These are phyloP conservation scores for Wickerhamomyces pijperi DNA, from an alignment of 805 yeast species.

Conservation along the genomic window DNA sequence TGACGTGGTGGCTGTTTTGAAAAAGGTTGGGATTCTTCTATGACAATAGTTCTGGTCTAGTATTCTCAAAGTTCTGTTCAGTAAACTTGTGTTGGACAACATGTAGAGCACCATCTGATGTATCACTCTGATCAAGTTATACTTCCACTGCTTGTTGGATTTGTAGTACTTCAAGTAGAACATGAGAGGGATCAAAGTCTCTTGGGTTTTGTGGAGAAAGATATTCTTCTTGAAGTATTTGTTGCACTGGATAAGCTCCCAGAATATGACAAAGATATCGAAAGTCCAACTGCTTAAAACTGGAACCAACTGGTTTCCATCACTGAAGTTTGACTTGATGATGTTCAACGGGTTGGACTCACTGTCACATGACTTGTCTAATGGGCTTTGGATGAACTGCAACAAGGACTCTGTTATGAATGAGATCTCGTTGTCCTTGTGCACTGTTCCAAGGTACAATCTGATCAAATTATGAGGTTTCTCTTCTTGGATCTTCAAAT, in stretches of 20 bases:
- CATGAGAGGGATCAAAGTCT: slow-evolving; percentile 40
- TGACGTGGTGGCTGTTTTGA: slow-evolving; percentile 31
- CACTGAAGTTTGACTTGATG: slow-evolving; percentile 11
- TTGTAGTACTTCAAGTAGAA: slow-evolving; percentile 46
- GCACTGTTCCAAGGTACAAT: slow-evolving; percentile 38
- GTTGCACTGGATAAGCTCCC: slow-evolving; percentile 76
- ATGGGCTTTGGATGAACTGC: slow-evolving; percentile 34
- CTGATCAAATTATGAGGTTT: slow-evolving; percentile 38
- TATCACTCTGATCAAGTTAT: slow-evolving; percentile 34
- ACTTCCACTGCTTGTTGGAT: slow-evolving; percentile 25
- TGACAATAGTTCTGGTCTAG: slow-evolving; percentile 31
- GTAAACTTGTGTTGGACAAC: slow-evolving; percentile 27
- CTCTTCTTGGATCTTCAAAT: slow-evolving; percentile 20
- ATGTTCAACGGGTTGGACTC: slow-evolving; percentile 26
- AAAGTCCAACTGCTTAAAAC: slow-evolving; percentile 36
- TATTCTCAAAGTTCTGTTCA: slow-evolving; percentile 32
- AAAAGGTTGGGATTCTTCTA: slow-evolving; percentile 40
- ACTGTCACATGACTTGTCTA: slow-evolving; percentile 25
- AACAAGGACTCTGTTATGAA: slow-evolving; percentile 38
- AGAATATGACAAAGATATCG: slow-evolving; percentile 51
- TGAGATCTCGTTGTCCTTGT: slow-evolving; percentile 42
- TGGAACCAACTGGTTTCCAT: slow-evolving; percentile 22
- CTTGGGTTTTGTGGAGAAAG: slow-evolving; percentile 36
- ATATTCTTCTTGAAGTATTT: slow-evolving; percentile 35
- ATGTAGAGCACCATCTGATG: slow-evolving; percentile 42